Evolutionary conservation across 2,329 filamentous ascomycete species (phyloP).

Genomic region (Neobulgaria alba): DNA sequence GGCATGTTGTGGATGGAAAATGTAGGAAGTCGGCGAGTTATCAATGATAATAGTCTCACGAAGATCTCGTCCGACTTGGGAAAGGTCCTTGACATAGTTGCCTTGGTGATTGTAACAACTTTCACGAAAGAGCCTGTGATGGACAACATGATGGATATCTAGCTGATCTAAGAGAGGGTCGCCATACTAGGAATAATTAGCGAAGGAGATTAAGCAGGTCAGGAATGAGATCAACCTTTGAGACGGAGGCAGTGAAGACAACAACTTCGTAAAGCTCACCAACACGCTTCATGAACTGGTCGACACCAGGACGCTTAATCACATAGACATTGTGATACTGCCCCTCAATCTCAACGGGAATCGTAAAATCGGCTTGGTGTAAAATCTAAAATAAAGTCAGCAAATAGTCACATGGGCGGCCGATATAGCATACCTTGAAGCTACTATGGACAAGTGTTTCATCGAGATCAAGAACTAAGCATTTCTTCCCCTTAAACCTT

Average conservation of each 20-base stretch:
- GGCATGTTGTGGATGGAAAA: conserved; percentile 97
- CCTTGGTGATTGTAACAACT: conserved; percentile 99
- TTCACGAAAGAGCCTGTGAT: conserved; percentile 92
- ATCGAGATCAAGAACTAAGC: conserved; percentile 87
- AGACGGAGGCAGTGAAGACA: conserved; percentile 96
- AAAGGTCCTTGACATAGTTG: conserved; percentile 98
- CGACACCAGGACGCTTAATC: conserved; percentile 96
- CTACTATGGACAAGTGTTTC: conserved; percentile 97
- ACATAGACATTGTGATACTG: conserved; percentile 99
- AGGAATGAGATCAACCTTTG: conserved; percentile 57
- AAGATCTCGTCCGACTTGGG: conserved; percentile 89
- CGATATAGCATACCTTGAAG: conserved; percentile 76
- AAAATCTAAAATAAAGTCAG: conserved; percentile 57
- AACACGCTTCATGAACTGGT: conserved; percentile 97
- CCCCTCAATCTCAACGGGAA: conserved; percentile 96
- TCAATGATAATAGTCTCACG: conserved; percentile 99
- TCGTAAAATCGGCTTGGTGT: conserved; percentile 97
- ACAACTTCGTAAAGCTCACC: conserved; percentile 98
- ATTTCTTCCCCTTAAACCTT: conserved; percentile 81
- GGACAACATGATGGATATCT: conserved; percentile 93
- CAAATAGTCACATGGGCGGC: neutral
- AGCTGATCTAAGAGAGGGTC: conserved; percentile 93
- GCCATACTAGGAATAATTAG: conserved; percentile 58
- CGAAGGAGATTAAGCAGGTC: conserved; percentile 1
- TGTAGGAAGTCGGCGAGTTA: conserved; percentile 98